Conservation (phyloP, 140 eudicot genomes). For the Oenanthe javanica region DNA sequence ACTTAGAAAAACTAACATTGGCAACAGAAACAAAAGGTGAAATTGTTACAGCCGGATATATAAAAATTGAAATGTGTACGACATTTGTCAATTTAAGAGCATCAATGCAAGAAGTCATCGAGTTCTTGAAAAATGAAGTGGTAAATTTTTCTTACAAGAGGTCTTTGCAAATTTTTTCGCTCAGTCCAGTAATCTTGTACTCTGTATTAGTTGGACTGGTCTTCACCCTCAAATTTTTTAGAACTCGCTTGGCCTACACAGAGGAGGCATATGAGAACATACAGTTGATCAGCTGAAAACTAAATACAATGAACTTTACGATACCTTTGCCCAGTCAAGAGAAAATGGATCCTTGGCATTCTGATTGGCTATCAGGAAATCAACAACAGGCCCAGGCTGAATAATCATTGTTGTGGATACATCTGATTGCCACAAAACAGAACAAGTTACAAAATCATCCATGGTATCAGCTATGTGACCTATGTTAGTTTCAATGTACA, state of each 20-base stretch:
- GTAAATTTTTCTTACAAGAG: slow-evolving; percentile 33
- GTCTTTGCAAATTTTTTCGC: slow-evolving; percentile 49
- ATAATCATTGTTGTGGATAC: slow-evolving; percentile 67
- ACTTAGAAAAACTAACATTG: no score
- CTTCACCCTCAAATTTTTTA: slow-evolving; percentile 52
- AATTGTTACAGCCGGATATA: neutral
- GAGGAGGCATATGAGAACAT: neutral
- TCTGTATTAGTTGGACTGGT: slow-evolving; percentile 39
- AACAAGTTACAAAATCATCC: no score
- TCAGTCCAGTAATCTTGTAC: slow-evolving; percentile 55
- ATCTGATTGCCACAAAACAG: slow-evolving; percentile 22
- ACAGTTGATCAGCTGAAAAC: no score
- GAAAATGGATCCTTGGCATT: slow-evolving; percentile 38
- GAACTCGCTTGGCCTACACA: slow-evolving; percentile 48
- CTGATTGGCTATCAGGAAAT: slow-evolving; percentile 63
- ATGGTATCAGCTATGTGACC: neutral
- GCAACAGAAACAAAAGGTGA: no score
- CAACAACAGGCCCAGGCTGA: slow-evolving; percentile 60
- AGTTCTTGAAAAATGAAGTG: no score
- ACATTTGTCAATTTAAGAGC: neutral
- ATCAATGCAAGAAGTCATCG: neutral
- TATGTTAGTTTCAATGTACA: no score
- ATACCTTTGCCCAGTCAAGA: slow-evolving; percentile 76
- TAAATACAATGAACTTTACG: neutral
- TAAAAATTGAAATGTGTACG: neutral